phyloP scores from a whole-genome alignment of 1,284 basidiomycete species.

The Ustilago tritici region DNA sequence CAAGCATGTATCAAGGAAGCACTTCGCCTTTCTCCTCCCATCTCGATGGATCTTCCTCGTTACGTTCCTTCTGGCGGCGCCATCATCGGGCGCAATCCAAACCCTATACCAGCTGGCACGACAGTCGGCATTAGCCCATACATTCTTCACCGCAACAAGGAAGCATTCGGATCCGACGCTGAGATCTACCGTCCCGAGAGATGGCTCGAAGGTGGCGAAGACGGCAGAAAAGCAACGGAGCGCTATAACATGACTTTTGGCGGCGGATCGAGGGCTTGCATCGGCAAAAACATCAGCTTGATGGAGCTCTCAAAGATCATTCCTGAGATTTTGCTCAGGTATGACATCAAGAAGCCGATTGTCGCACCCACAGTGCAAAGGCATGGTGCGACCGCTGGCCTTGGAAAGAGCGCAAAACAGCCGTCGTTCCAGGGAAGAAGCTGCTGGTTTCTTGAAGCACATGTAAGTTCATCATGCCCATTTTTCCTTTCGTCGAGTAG shows the following conservation, averaged over 20 bases:
- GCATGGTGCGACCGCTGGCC: not conserved
- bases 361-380: not conserved
- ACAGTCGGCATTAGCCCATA: slow-evolving; percentile 63
- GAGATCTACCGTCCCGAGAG: slow-evolving; percentile 60
- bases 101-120: slow-evolving; percentile 55
- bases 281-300: slow-evolving; percentile 64
- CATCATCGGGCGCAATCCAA: slow-evolving; percentile 51
- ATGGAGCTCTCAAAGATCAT: slow-evolving; percentile 64
- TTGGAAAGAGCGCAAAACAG: not conserved
- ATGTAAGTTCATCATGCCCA: slow-evolving; percentile 20
- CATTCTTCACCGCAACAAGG: slow-evolving; percentile 56
- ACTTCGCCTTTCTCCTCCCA: slow-evolving; percentile 66
- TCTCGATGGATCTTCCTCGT: slow-evolving; percentile 64
- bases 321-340: slow-evolving; percentile 56
- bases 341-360: slow-evolving; percentile 44
- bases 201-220: slow-evolving; percentile 59
- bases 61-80: slow-evolving; percentile 58
- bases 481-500: too few relatives aligned
- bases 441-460: slow-evolving; percentile 50
- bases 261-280: slow-evolving; percentile 58
- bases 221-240: slow-evolving; percentile 45
- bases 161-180: slow-evolving; percentile 59
- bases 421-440: slow-evolving; percentile 43
- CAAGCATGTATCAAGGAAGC: slow-evolving; percentile 68
- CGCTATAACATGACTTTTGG: slow-evolving; percentile 56